phyloP scores from a whole-genome alignment of 441 rosid genomes.

The Croton laevigatus region DNA sequence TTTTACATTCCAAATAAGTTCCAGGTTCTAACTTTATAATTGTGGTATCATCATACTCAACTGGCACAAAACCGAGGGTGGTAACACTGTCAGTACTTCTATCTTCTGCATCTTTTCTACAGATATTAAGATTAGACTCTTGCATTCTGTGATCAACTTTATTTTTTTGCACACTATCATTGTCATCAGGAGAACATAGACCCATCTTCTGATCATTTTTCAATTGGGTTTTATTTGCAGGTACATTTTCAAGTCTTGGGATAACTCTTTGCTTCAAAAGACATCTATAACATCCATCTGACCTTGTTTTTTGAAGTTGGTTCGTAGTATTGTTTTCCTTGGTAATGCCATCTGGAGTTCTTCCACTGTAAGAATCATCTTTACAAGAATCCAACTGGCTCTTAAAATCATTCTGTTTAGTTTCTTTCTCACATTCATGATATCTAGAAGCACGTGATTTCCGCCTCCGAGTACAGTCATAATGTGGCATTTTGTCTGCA shows the following conservation, averaged over 20 bases:
- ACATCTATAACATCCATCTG: not conserved
- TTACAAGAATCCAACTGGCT: not conserved
- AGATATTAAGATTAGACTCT: slow-evolving; percentile 1
- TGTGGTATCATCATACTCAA: slow-evolving; percentile 6
- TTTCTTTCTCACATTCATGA: not conserved
- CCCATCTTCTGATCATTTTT: slow-evolving; percentile 13
- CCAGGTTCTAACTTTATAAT: slow-evolving; percentile 2
- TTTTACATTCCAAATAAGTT: slow-evolving; percentile 9
- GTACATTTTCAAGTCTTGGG: slow-evolving; percentile 19
- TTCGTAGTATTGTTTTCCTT: not conserved
- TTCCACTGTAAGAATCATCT: not conserved
- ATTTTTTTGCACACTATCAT: slow-evolving; percentile 10
- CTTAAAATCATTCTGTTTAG: slow-evolving; percentile 4
- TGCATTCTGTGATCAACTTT: slow-evolving; percentile 13
- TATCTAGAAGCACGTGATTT: not conserved
- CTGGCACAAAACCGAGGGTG: not conserved
- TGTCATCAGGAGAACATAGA: not conserved
- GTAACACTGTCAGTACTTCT: not conserved
- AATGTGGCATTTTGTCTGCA: slow-evolving; percentile 10
- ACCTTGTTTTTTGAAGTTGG: not conserved
- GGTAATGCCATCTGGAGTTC: not conserved
- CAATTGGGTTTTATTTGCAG: slow-evolving; percentile 19
- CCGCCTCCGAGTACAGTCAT: not conserved
- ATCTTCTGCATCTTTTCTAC: slow-evolving; percentile 11
- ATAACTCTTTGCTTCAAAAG: slow-evolving; percentile 19